A percentile compares a stretch with the other conserved stretches of the same genome.
Conservation (phyloP, 306 rosid genomes). For the Trichosanthes truncata region DNA sequence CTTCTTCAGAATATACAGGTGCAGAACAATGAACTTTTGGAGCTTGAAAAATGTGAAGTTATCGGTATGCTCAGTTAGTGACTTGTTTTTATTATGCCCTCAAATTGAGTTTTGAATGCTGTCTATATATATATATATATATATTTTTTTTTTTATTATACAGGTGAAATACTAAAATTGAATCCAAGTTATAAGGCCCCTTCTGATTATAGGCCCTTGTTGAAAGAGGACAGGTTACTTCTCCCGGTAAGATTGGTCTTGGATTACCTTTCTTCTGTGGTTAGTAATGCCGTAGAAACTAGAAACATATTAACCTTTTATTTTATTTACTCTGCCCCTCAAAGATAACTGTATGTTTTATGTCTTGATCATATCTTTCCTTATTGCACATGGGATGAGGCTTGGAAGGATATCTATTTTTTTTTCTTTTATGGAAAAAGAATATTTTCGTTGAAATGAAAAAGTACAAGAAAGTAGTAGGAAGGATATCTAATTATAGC, state of each 20-base stretch:
- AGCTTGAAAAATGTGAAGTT: constrained; percentile 71
- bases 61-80: constrained; percentile 41
- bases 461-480: too few relatives aligned
- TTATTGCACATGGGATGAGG: too few relatives aligned
- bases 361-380: too few relatives aligned
- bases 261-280: constrained; percentile 7
- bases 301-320: background rate
- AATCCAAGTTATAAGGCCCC: constrained; percentile 92
- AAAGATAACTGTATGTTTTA: background rate
- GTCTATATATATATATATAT: background rate
- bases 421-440: too few relatives aligned
- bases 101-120: background rate
- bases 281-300: background rate
- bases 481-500: background rate
- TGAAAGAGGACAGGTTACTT: constrained; percentile 62
- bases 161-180: constrained; percentile 75
- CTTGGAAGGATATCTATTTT: too few relatives aligned
- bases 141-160: constrained; percentile 14
- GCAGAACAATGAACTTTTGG: constrained; percentile 48
- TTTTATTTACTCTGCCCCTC: background rate
- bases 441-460: too few relatives aligned
- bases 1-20: constrained; percentile 18
- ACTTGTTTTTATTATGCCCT: constrained; percentile 16
- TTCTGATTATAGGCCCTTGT: constrained; percentile 63
- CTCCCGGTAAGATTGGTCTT: constrained; percentile 67